Evolutionary conservation across 2,329 filamentous ascomycete species (phyloP).

Genomic region (Sporothrix pseudoabietina): DNA sequence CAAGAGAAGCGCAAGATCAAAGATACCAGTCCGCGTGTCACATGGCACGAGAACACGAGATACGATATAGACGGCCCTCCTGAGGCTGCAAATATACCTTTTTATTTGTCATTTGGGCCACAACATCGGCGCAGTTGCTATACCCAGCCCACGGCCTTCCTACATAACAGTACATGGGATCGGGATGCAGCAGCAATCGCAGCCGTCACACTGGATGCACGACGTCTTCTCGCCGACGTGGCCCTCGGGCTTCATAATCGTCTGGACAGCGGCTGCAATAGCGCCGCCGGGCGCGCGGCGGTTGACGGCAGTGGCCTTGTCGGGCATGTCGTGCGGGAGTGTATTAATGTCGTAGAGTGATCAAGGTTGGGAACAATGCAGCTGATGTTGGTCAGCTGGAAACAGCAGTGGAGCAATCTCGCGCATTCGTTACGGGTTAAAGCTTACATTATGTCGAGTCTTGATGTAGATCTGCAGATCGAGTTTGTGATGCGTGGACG

Average conservation of each 20-base stretch:
- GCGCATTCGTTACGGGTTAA: neutral
- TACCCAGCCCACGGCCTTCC: neutral
- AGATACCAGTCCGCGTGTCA: constrained; percentile 14
- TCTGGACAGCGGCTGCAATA: constrained; percentile 53
- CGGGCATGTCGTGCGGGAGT: neutral
- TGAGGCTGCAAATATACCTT: no score
- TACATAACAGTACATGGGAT: constrained; percentile 39
- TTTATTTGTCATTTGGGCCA: no score
- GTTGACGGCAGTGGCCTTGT: constrained; percentile 19
- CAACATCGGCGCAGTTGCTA: no score
- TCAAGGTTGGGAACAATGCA: neutral
- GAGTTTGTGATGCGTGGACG: no score
- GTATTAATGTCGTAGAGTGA: neutral
- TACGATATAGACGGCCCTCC: neutral
- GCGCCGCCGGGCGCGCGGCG: constrained; percentile 27
- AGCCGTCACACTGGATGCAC: constrained; percentile 55
- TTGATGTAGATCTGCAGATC: neutral
- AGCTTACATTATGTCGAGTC: neutral
- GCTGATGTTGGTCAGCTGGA: no score
- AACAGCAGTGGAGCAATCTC: no score
- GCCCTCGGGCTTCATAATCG: constrained; percentile 54
- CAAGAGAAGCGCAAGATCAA: neutral
- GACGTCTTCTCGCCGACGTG: constrained; percentile 48
- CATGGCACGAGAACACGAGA: constrained; percentile 5
- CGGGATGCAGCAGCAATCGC: constrained; percentile 58